Evolutionary conservation across 176 grass and related monocot genomes (phyloP).

Genomic region (Carex kokanica): DNA sequence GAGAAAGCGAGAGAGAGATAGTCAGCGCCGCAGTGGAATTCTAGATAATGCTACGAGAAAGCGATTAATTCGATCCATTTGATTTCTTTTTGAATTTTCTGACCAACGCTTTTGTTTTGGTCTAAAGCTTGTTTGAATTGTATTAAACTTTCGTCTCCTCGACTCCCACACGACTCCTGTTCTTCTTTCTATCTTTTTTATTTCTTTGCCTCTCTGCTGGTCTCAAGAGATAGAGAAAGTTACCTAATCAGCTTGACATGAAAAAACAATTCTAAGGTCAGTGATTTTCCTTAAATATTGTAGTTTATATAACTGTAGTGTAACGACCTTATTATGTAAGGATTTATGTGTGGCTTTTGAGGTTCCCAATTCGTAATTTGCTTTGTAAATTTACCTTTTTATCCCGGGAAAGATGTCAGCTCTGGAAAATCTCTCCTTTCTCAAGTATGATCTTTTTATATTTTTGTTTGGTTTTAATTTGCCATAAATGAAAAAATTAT

Average conservation of each 20-base stretch:
- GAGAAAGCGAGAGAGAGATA: neutral
- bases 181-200: neutral
- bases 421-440: conserved; percentile 17
- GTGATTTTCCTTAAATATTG: conserved; percentile 4
- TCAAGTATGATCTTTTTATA: neutral
- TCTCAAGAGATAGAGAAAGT: neutral
- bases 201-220: conserved; percentile 9
- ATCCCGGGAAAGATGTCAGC: conserved; percentile 17
- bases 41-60: conserved; percentile 8
- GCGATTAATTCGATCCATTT: conserved; percentile 1
- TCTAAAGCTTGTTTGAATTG: too few species aligned
- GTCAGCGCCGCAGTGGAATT: neutral
- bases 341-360: conserved; percentile 8
- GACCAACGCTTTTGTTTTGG: conserved; percentile 12
- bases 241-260: neutral
- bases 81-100: conserved; percentile 19
- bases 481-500: conserved; percentile 4
- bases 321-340: neutral
- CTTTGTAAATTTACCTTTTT: neutral
- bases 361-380: neutral
- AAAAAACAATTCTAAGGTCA: neutral
- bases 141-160: neutral
- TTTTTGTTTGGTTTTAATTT: neutral
- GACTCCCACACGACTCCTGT: conserved; percentile 15
- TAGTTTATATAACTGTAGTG: neutral